Evolutionary conservation across 2,329 filamentous ascomycete species (phyloP).

Genomic region (Talaromyces sp.): DNA sequence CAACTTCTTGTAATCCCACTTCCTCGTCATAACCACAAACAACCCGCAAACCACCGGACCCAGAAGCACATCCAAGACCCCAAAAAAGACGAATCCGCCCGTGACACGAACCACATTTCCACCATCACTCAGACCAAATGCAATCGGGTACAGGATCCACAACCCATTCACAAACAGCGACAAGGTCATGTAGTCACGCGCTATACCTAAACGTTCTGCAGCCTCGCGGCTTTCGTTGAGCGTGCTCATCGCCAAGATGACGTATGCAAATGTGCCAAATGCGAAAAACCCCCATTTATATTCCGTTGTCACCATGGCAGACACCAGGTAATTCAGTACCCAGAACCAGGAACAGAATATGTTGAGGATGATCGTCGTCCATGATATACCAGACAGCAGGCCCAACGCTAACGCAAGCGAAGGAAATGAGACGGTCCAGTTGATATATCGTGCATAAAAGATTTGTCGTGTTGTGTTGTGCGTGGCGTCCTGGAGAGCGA

Average conservation of each 20-base stretch:
- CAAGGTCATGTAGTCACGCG: conserved; percentile 41
- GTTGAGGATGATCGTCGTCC: conserved; percentile 55
- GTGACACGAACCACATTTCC: conserved; percentile 51
- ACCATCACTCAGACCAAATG: conserved; percentile 53
- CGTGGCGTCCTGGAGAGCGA: conserved; percentile 38
- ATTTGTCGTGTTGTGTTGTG: conserved; percentile 44
- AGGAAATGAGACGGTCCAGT: conserved; percentile 54
- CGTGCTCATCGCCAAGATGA: conserved; percentile 48
- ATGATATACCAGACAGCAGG: conserved; percentile 52
- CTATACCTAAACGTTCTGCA: conserved; percentile 44
- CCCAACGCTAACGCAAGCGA: conserved; percentile 47
- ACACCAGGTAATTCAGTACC: conserved; percentile 50
- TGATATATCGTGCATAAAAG: conserved; percentile 56
- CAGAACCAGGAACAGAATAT: conserved; percentile 52
- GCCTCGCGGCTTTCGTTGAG: conserved; percentile 38
- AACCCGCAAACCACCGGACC: conserved; percentile 46
- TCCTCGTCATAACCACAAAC: conserved; percentile 28
- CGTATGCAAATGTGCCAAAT: conserved; percentile 50
- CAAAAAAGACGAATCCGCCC: conserved; percentile 51
- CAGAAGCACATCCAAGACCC: conserved; percentile 52
- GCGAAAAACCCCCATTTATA: conserved; percentile 60
- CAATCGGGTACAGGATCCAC: conserved; percentile 48
- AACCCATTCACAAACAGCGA: conserved; percentile 44
- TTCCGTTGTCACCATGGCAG: conserved; percentile 47
- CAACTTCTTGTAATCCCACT: conserved; percentile 53